phyloP scores from a whole-genome alignment of 371 early-diverging fungal genomes.

The Smittium culicis region DNA sequence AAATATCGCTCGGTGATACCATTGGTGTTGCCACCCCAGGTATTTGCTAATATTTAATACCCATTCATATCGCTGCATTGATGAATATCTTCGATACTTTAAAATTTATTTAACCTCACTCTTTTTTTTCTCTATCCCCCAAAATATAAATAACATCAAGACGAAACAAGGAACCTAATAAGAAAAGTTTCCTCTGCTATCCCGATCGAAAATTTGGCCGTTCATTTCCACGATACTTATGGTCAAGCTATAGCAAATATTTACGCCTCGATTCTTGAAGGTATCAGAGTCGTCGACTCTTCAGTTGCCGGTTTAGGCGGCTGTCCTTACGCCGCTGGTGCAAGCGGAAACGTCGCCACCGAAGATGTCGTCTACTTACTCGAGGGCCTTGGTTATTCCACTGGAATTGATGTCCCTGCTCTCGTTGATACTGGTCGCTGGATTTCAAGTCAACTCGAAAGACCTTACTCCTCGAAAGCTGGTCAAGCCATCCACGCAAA shows the following conservation, averaged over 20 bases:
- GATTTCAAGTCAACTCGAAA: conserved; percentile 63
- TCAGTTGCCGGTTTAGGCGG: conserved; percentile 91
- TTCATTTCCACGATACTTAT: conserved; percentile 96
- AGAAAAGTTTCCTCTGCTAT: conserved; percentile 54
- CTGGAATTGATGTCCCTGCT: conserved; percentile 59
- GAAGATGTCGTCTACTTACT: conserved; percentile 94
- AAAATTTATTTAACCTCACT: too few species aligned
- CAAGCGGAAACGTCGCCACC: conserved; percentile 91
- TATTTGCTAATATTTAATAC: conserved; percentile 2
- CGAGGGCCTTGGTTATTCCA: conserved; percentile 64
- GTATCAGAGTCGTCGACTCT: conserved; percentile 81
- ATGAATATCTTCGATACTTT: not conserved
- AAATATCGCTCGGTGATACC: conserved; percentile 91
- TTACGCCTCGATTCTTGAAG: conserved; percentile 56
- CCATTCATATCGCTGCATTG: not conserved
- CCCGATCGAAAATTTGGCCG: conserved; percentile 64
- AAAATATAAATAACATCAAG: conserved; percentile 6
- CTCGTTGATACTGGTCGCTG: conserved; percentile 64
- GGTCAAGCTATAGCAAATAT: conserved; percentile 95
- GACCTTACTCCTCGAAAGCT: conserved; percentile 35
- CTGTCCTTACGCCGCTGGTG: conserved; percentile 93
- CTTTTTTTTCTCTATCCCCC: not conserved
- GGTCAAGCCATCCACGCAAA: conserved; percentile 23
- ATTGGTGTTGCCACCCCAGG: conserved; percentile 84
- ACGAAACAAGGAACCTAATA: conserved; percentile 47